A percentile compares a stretch with the other conserved stretches of the same genome.
Evolutionary conservation across 768 basidiomycete species (phyloP).

Genomic region (Lactarius deliciosus): DNA sequence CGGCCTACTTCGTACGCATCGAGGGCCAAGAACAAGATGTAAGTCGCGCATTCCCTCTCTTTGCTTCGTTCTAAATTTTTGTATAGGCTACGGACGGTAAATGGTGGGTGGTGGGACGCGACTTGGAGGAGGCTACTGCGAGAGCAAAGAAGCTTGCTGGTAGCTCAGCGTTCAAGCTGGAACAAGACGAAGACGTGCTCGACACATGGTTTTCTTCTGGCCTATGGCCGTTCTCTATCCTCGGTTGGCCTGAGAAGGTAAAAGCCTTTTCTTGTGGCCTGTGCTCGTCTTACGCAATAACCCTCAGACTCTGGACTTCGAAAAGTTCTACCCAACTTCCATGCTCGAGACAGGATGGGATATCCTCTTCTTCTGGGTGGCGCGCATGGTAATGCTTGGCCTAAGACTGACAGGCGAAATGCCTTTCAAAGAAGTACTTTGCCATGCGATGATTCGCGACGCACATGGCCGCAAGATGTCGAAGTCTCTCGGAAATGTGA

Average conservation of each 20-base stretch:
- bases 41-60: constrained; percentile 29
- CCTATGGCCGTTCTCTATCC: constrained; percentile 95
- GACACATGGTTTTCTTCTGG: constrained; percentile 99
- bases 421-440: constrained; percentile 94
- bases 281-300: constrained; percentile 12
- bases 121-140: constrained; percentile 69
- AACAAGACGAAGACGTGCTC: constrained; percentile 95
- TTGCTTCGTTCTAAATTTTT: constrained; percentile 5
- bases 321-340: constrained; percentile 85
- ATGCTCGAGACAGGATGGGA: constrained; percentile 99
- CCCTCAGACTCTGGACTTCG: constrained; percentile 68
- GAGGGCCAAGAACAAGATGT: constrained; percentile 75
- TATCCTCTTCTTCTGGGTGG: constrained; percentile 99
- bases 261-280: constrained; percentile 3
- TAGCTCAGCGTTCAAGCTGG: constrained; percentile 67
- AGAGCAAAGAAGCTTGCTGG: constrained; percentile 69
- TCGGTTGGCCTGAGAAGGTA: constrained; percentile 97
- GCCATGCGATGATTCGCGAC: constrained; percentile 98
- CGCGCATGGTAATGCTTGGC: constrained; percentile 95
- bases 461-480: constrained; percentile 99
- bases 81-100: constrained; percentile 62
- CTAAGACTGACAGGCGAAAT: constrained; percentile 83
- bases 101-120: constrained; percentile 91
- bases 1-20: constrained; percentile 88
- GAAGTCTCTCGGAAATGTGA: constrained; percentile 96